Percentiles rank a stretch among this genome's conserved stretches.
phyloP scores from a whole-genome alignment of 805 yeast species.

The Suhomyces sp. region DNA sequence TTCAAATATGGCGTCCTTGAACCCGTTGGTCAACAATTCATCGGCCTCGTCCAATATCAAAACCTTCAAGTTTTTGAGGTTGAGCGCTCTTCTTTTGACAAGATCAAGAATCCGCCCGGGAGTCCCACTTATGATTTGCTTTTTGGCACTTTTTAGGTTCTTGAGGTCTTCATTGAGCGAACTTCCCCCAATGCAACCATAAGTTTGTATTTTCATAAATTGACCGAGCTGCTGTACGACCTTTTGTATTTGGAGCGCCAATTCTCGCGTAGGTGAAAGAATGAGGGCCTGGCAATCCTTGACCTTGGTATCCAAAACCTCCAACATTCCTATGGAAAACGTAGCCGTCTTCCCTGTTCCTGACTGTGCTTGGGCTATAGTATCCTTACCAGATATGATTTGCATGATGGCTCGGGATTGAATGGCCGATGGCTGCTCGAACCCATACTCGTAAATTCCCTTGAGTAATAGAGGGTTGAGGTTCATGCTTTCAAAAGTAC shows the following conservation, averaged over 20 bases:
- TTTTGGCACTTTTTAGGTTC: slow-evolving; percentile 71
- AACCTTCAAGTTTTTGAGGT: slow-evolving; percentile 84
- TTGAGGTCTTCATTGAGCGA: slow-evolving; percentile 83
- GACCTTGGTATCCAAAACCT: slow-evolving; percentile 67
- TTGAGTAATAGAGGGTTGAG: slow-evolving; percentile 38
- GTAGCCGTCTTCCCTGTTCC: slow-evolving; percentile 94
- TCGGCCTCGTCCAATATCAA: slow-evolving; percentile 93
- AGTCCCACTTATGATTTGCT: slow-evolving; percentile 94
- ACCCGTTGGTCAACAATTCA: slow-evolving; percentile 88
- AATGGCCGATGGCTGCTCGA: slow-evolving; percentile 78
- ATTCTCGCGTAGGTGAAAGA: slow-evolving; percentile 95
- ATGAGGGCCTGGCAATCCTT: slow-evolving; percentile 88
- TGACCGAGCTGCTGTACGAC: slow-evolving; percentile 88
- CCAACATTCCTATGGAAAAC: slow-evolving; percentile 70
- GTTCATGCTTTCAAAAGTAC: slow-evolving; percentile 43
- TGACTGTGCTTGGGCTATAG: slow-evolving; percentile 81
- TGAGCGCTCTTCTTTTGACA: slow-evolving; percentile 86
- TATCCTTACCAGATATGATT: slow-evolving; percentile 70
- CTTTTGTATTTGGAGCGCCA: slow-evolving; percentile 93
- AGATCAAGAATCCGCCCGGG: slow-evolving; percentile 97
- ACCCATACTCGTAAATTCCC: slow-evolving; percentile 76
- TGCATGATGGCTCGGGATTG: slow-evolving; percentile 80
- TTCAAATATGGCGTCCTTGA: slow-evolving; percentile 92
- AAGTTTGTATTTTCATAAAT: slow-evolving; percentile 86
- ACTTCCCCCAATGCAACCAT: slow-evolving; percentile 98